phyloP scores from a whole-genome alignment of 2,329 filamentous ascomycete genomes.

The Trichocomaceae sp. region DNA sequence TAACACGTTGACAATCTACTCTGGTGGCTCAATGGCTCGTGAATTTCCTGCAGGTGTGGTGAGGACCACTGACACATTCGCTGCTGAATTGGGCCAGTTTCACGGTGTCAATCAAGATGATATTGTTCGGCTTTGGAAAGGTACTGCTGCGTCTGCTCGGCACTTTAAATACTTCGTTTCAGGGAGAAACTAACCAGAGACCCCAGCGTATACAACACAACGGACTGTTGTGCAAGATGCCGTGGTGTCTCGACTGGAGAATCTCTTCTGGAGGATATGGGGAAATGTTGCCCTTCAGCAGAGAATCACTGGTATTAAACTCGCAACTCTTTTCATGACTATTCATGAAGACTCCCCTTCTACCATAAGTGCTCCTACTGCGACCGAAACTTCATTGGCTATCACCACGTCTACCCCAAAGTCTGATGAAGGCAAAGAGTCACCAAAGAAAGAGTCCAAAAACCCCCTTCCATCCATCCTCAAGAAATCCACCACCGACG shows the following conservation, averaged over 20 bases:
- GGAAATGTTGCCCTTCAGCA: slow-evolving; percentile 32
- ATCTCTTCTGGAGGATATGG: slow-evolving; percentile 50
- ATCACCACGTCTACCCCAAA: background rate
- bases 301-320: slow-evolving; percentile 32
- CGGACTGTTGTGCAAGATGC: slow-evolving; percentile 37
- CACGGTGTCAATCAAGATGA: slow-evolving; percentile 35
- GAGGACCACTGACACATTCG: slow-evolving; percentile 32
- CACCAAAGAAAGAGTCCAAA: slow-evolving; percentile 11
- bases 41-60: slow-evolving; percentile 38
- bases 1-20: background rate
- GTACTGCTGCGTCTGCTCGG: slow-evolving; percentile 23
- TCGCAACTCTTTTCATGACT: slow-evolving; percentile 40
- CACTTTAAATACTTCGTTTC: background rate
- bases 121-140: slow-evolving; percentile 44
- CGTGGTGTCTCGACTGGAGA: slow-evolving; percentile 41
- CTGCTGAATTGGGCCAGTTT: slow-evolving; percentile 31
- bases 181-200: background rate
- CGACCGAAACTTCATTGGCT: background rate
- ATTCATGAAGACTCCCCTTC: slow-evolving; percentile 31
- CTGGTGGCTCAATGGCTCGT: slow-evolving; percentile 28
- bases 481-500: slow-evolving; percentile 30
- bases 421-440: background rate
- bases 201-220: slow-evolving; percentile 42
- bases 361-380: background rate
- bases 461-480: slow-evolving; percentile 31